phyloP scores from a whole-genome alignment of 1,284 basidiomycete species.

The Microbotryomycetes sp. region DNA sequence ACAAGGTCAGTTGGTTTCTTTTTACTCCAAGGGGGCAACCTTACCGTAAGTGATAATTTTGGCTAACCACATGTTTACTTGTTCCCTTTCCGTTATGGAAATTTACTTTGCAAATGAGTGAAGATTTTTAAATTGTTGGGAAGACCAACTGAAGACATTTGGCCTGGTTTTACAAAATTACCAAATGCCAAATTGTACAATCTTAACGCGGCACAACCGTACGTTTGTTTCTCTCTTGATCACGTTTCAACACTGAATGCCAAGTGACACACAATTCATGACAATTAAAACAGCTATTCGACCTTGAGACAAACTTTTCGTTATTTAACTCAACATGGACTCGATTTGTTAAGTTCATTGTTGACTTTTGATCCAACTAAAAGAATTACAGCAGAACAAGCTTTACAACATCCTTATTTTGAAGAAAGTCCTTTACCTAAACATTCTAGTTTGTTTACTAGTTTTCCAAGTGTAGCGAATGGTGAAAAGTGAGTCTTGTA shows the following conservation, averaged over 20 bases:
- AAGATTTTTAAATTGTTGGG: conserved; percentile 82
- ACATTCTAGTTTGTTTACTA: conserved; percentile 93
- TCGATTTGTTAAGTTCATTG: conserved; percentile 75
- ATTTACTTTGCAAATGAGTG: no score
- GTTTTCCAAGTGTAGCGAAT: conserved; percentile 92
- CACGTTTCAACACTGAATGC: background rate
- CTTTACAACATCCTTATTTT: conserved; percentile 86
- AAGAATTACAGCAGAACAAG: conserved; percentile 80
- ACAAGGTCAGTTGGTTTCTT: conserved; percentile 53
- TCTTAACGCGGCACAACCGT: conserved; percentile 44
- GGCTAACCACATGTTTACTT: no score
- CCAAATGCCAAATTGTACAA: conserved; percentile 74
- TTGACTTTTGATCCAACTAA: conserved; percentile 82
- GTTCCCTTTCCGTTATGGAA: no score
- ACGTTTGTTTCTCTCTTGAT: conserved; percentile 3
- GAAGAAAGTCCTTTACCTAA: conserved; percentile 92
- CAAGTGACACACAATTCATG: background rate
- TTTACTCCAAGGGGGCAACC: no score
- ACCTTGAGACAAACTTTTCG: conserved; percentile 55
- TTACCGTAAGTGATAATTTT: no score
- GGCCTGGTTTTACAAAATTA: conserved; percentile 74
- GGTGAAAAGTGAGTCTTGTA: conserved; percentile 63
- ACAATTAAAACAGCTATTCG: conserved; percentile 43
- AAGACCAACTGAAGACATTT: conserved; percentile 71
- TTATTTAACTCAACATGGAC: conserved; percentile 70